Evolutionary conservation across 805 yeast species (phyloP).

Genomic region (Suhomyces prunicola): DNA sequence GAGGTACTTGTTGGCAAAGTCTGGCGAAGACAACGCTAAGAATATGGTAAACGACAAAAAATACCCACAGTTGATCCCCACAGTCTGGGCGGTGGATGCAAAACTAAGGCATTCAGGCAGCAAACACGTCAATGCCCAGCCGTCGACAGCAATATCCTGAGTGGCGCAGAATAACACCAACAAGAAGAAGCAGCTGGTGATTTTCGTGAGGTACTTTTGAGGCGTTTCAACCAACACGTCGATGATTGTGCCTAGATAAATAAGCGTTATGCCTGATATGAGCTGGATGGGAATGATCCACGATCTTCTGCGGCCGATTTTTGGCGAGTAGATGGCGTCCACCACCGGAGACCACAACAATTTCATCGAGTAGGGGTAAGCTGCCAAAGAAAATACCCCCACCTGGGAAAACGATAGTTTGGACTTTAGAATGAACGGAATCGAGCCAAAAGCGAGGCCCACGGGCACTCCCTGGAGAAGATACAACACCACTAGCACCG

Average conservation of each 20-base stretch:
- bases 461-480: slow-evolving; percentile 95
- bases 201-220: slow-evolving; percentile 43
- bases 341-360: slow-evolving; percentile 95
- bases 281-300: slow-evolving; percentile 95
- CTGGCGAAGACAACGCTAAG: slow-evolving; percentile 85
- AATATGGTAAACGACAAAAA: slow-evolving; percentile 89
- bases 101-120: slow-evolving; percentile 75
- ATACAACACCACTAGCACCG: slow-evolving; percentile 69
- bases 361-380: slow-evolving; percentile 92
- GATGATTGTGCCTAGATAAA: slow-evolving; percentile 59
- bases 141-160: slow-evolving; percentile 98
- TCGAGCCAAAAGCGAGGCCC: slow-evolving; percentile 90
- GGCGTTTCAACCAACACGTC: slow-evolving; percentile 53
- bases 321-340: slow-evolving; percentile 71
- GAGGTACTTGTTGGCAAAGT: slow-evolving; percentile 84
- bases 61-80: slow-evolving; percentile 92
- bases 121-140: slow-evolving; percentile 93
- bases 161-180: slow-evolving; percentile 91
- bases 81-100: slow-evolving; percentile 97
- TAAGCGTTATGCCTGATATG: slow-evolving; percentile 66
- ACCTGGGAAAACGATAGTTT: slow-evolving; percentile 83
- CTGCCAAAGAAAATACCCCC: slow-evolving; percentile 85
- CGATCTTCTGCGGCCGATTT: slow-evolving; percentile 77
- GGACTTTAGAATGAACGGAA: slow-evolving; percentile 85
- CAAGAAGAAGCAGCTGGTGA: slow-evolving; percentile 71